Conservation (phyloP, 306 rosid genomes). For the Leucaena leucocephala region DNA sequence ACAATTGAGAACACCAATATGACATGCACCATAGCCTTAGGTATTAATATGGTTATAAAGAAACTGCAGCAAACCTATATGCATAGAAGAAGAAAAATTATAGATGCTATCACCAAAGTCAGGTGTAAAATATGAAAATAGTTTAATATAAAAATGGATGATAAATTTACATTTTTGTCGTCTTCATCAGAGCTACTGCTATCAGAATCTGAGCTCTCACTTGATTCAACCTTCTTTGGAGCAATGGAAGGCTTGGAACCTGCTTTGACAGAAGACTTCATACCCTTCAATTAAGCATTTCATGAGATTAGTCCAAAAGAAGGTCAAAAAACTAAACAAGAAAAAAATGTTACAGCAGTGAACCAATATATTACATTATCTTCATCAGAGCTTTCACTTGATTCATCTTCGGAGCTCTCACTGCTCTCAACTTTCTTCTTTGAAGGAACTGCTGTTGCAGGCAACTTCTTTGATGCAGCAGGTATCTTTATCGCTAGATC, state of each 20-base stretch:
- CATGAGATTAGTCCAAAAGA: background rate
- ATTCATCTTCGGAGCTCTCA: constrained; percentile 44
- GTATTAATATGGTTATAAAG: background rate
- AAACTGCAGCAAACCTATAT: background rate
- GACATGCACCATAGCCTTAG: background rate
- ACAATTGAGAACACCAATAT: background rate
- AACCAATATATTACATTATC: constrained; percentile 33
- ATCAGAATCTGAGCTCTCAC: constrained; percentile 55
- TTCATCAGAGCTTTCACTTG: constrained; percentile 46
- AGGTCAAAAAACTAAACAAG: background rate
- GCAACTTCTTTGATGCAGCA: constrained; percentile 16
- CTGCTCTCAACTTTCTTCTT: constrained; percentile 31
- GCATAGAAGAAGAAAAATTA: background rate
- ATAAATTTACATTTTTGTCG: constrained; percentile 18
- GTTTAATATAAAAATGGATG: background rate
- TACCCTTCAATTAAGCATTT: constrained; percentile 33
- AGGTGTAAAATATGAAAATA: background rate
- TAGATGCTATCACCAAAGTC: too few species aligned
- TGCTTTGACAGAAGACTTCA: constrained; percentile 37
- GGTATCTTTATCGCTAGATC: background rate
- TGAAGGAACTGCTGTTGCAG: constrained; percentile 24
- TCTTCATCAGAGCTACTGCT: constrained; percentile 59
- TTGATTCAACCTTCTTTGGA: constrained; percentile 38
- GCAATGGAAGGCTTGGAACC: constrained; percentile 40
- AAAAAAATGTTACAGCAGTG: background rate